These are phyloP conservation scores for Pichia sp. DNA, from an alignment of 1,139 yeast genomes.

Conservation along the genomic window DNA sequence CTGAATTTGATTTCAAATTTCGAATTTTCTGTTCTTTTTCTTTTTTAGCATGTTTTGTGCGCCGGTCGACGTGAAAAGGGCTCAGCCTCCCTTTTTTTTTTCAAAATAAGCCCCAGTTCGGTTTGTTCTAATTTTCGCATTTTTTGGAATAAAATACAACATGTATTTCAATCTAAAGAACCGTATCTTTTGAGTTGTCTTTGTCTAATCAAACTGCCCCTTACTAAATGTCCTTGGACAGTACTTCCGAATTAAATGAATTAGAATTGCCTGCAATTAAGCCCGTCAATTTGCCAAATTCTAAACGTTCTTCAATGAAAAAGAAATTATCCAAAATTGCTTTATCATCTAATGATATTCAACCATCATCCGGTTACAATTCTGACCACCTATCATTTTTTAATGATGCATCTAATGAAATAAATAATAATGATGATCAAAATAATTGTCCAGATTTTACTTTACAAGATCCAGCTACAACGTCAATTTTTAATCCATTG, in stretches of 20 bases:
- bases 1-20: no score
- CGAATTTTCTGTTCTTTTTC: no score
- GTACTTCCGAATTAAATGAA: not conserved
- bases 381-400: not conserved
- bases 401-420: not conserved
- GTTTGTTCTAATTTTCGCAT: not conserved
- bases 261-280: not conserved
- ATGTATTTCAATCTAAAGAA: not conserved
- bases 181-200: not conserved
- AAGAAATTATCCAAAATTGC: constrained; percentile 9
- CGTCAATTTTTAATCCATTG: not conserved
- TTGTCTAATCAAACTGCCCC: not conserved
- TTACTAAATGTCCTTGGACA: not conserved
- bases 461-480: not conserved
- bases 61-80: not conserved
- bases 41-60: not conserved
- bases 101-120: not conserved
- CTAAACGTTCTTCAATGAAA: constrained; percentile 5
- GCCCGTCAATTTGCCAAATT: constrained; percentile 1
- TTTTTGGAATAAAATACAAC: not conserved
- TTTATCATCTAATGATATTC: not conserved
- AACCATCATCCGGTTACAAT: not conserved
- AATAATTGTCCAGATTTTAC: not conserved
- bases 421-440: not conserved
- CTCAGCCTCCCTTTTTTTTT: not conserved